A percentile compares a stretch with the other conserved stretches of the same genome.
Conservation (phyloP, 179 eudicot species). For the Sideroxylon spinosum region DNA sequence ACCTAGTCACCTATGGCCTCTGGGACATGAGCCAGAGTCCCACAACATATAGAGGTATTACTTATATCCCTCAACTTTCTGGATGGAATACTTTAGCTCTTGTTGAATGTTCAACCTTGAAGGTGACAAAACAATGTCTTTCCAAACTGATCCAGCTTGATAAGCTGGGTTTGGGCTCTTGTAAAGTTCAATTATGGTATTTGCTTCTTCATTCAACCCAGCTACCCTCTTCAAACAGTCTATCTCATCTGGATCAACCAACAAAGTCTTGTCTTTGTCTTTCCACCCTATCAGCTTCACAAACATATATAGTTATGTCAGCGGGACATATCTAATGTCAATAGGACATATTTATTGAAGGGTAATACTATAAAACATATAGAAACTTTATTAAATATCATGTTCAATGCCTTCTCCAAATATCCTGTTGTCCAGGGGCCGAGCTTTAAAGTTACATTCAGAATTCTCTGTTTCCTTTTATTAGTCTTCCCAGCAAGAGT, state of each 20-base stretch:
- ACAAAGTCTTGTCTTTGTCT: constrained; percentile 84
- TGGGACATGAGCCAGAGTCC: neutral
- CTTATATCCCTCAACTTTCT: constrained; percentile 59
- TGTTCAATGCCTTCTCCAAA: too few species aligned
- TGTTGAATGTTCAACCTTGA: constrained; percentile 81
- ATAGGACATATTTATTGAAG: constrained; percentile 8
- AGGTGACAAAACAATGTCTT: constrained; percentile 90
- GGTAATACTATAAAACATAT: neutral
- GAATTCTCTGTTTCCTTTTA: too few species aligned
- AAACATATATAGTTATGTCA: constrained; percentile 6
- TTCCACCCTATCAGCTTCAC: constrained; percentile 98
- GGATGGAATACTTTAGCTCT: constrained; percentile 87
- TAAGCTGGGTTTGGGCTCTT: constrained; percentile 58
- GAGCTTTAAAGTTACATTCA: too few species aligned
- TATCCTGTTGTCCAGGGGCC: too few species aligned
- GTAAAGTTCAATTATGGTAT: constrained; percentile 73
- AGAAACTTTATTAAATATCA: too few species aligned
- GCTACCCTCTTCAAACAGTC: constrained; percentile 55
- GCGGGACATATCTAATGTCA: constrained; percentile 13
- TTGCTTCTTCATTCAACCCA: constrained; percentile 70
- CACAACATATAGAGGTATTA: constrained; percentile 5
- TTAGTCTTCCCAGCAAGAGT: too few species aligned
- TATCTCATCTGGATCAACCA: constrained; percentile 95
- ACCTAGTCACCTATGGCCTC: neutral
- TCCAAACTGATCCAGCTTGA: constrained; percentile 75